Evolutionary conservation across 176 grass and related monocot genomes (phyloP).

Genomic region (Panicum miliaceum): DNA sequence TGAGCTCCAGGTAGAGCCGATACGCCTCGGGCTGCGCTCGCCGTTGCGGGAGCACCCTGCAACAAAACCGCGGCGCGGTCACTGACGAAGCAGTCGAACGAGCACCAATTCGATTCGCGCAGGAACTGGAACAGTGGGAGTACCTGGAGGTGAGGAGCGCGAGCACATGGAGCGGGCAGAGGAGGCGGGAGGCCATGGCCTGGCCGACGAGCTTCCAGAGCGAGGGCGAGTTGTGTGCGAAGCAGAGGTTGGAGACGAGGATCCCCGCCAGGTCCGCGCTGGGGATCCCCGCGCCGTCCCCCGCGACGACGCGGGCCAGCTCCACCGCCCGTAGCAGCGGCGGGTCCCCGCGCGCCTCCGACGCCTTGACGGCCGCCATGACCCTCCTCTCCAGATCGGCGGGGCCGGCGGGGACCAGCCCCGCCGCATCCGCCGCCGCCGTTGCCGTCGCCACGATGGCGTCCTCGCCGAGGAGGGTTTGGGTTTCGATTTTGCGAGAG

Average conservation of each 20-base stretch:
- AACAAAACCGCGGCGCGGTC: background rate
- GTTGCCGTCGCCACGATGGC: slow-evolving; percentile 39
- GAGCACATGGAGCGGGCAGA: slow-evolving; percentile 79
- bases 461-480: slow-evolving; percentile 56
- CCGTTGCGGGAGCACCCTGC: slow-evolving; percentile 78
- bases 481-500: slow-evolving; percentile 35
- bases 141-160: slow-evolving; percentile 89
- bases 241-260: slow-evolving; percentile 94
- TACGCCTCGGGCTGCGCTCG: slow-evolving; percentile 82
- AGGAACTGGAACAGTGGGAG: background rate
- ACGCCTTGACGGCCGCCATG: slow-evolving; percentile 77
- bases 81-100: background rate
- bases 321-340: slow-evolving; percentile 66
- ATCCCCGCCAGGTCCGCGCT: slow-evolving; percentile 74
- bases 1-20: slow-evolving; percentile 82
- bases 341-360: slow-evolving; percentile 85
- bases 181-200: slow-evolving; percentile 67
- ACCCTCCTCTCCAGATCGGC: slow-evolving; percentile 72
- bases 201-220: slow-evolving; percentile 97
- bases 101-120: background rate
- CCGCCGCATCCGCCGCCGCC: slow-evolving; percentile 29
- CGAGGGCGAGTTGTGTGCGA: slow-evolving; percentile 81
- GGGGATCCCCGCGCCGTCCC: slow-evolving; percentile 54
- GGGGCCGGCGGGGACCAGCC: slow-evolving; percentile 5
- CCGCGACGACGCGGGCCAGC: slow-evolving; percentile 65